Evolutionary conservation across 768 basidiomycete genomes (phyloP).

Genomic region (Filobasidium wieringae): DNA sequence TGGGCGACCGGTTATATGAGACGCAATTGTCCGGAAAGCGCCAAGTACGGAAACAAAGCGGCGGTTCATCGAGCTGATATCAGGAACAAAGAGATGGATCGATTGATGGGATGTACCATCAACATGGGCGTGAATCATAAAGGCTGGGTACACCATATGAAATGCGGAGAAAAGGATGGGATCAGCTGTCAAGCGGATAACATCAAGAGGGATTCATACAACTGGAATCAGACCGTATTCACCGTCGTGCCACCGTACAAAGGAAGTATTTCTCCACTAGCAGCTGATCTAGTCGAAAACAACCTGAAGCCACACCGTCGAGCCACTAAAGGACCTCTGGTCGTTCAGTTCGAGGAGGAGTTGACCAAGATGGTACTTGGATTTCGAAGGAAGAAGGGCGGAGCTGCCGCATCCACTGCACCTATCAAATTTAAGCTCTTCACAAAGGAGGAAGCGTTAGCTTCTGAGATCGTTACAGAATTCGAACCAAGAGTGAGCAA

Average conservation of each 20-base stretch:
- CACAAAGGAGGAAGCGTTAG: constrained; percentile 9
- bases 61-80: constrained; percentile 17
- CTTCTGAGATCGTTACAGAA: constrained; percentile 12
- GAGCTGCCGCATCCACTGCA: constrained; percentile 10
- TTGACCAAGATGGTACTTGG: constrained; percentile 3
- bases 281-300: neutral
- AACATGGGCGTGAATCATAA: constrained; percentile 31
- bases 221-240: constrained; percentile 13
- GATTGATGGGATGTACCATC: constrained; percentile 32
- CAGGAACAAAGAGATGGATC: constrained; percentile 25
- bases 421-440: constrained; percentile 11
- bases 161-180: constrained; percentile 16
- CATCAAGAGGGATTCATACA: constrained; percentile 5
- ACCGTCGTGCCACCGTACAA: neutral
- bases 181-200: constrained; percentile 17
- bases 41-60: constrained; percentile 2
- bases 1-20: constrained; percentile 20
- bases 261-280: neutral
- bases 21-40: constrained; percentile 18
- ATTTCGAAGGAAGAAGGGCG: neutral
- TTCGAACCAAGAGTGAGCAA: constrained; percentile 30
- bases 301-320: neutral
- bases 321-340: neutral
- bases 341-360: constrained; percentile 4
- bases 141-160: constrained; percentile 28